phyloP scores from a whole-genome alignment of 2,329 filamentous ascomycete genomes.

The Talaromyces sp. region DNA sequence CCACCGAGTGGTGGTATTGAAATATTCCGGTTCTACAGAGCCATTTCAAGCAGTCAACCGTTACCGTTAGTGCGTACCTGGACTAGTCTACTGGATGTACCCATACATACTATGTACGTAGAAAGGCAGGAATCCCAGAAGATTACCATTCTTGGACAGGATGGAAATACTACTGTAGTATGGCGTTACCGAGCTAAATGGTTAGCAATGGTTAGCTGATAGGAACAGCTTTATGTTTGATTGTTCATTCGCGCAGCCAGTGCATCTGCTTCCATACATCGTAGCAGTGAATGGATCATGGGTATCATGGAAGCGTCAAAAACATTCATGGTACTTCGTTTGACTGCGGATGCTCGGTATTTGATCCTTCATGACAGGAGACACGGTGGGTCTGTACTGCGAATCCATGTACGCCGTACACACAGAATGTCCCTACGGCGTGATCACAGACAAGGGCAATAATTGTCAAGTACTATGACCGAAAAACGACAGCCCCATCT shows the following conservation, averaged over 20 bases:
- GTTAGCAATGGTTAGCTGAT: not conserved
- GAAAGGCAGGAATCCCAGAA: not conserved
- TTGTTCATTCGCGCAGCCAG: not conserved
- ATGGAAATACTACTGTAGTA: not conserved
- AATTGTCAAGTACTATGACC: not conserved
- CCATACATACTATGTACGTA: no score
- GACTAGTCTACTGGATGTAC: not conserved
- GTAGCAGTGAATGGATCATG: not conserved
- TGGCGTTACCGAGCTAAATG: not conserved
- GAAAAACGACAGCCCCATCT: no score
- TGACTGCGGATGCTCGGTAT: not conserved
- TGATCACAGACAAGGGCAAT: not conserved
- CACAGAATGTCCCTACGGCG: not conserved
- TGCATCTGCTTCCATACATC: no score
- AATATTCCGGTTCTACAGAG: slow-evolving; percentile 2
- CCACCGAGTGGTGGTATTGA: slow-evolving; percentile 1
- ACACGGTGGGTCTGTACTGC: not conserved
- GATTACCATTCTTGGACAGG: not conserved
- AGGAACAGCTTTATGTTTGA: not conserved
- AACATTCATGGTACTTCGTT: not conserved
- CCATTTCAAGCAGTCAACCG: not conserved
- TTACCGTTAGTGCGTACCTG: not conserved
- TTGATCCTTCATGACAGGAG: not conserved
- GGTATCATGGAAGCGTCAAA: not conserved
- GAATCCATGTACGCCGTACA: not conserved